phyloP scores from a whole-genome alignment of 2,329 filamentous ascomycete species.

The Cladosporium sp. region DNA sequence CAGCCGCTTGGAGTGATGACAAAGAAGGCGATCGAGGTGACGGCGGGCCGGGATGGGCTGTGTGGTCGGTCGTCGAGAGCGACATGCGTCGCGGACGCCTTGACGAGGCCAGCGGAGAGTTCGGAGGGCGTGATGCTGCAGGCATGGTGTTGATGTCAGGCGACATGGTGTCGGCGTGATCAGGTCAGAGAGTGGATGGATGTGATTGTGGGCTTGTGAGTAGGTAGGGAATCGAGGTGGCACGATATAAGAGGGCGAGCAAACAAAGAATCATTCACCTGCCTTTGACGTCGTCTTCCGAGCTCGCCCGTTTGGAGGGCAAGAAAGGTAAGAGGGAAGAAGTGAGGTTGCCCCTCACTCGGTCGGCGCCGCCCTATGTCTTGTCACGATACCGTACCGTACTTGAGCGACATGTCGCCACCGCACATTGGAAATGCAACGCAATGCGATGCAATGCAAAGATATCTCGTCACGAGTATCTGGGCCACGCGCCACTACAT shows the following conservation, averaged over 20 bases:
- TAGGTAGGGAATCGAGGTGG: background rate
- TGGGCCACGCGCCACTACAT: too few species aligned
- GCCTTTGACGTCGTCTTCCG: too few species aligned
- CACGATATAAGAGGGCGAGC: background rate
- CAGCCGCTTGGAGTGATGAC: slow-evolving; percentile 69
- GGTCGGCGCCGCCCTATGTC: background rate
- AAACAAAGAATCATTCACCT: background rate
- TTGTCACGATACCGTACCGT: too few species aligned
- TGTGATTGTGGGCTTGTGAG: background rate
- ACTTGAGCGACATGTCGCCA: too few species aligned
- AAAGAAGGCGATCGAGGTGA: slow-evolving; percentile 61
- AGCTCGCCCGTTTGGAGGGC: too few species aligned
- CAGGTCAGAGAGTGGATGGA: background rate
- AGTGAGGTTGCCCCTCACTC: background rate
- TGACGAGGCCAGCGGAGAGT: slow-evolving; percentile 28
- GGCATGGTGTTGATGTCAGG: slow-evolving; percentile 60
- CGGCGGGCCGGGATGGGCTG: slow-evolving; percentile 43
- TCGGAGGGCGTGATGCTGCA: slow-evolving; percentile 39
- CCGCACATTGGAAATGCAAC: too few species aligned
- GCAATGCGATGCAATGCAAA: too few species aligned
- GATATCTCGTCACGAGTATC: too few species aligned
- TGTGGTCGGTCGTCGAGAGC: slow-evolving; percentile 21
- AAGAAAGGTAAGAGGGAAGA: too few species aligned
- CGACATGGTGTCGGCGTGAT: slow-evolving; percentile 37
- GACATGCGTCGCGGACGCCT: slow-evolving; percentile 27